Conservation (phyloP, 2,329 filamentous ascomycete genomes). For the Plectosphaerella plurivora region DNA sequence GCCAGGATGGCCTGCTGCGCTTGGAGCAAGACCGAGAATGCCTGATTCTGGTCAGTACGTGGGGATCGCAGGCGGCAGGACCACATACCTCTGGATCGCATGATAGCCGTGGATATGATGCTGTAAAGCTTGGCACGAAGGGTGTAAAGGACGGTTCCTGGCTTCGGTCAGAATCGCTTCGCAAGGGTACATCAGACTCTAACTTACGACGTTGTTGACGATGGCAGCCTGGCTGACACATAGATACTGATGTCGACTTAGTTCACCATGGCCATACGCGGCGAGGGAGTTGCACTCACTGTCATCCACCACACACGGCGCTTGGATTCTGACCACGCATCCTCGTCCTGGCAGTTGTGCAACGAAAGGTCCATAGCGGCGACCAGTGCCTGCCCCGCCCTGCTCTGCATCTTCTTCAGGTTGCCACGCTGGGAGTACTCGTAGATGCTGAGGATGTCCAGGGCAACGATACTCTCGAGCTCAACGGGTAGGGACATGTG, state of each 20-base stretch:
- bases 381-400: slow-evolving; percentile 42
- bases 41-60: slow-evolving; percentile 18
- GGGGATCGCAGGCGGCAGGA: not conserved
- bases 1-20: slow-evolving; percentile 42
- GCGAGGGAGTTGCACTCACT: slow-evolving; percentile 18
- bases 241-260: slow-evolving; percentile 30
- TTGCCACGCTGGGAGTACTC: slow-evolving; percentile 51
- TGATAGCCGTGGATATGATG: slow-evolving; percentile 33
- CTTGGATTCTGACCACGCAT: slow-evolving; percentile 38
- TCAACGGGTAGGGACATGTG: slow-evolving; percentile 39
- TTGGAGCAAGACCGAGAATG: slow-evolving; percentile 38
- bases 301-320: slow-evolving; percentile 51
- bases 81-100: slow-evolving; percentile 34
- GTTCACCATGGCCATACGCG: too few relatives aligned
- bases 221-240: slow-evolving; percentile 46
- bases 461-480: slow-evolving; percentile 41
- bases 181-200: not conserved
- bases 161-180: not conserved
- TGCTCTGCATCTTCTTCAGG: slow-evolving; percentile 44
- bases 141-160: slow-evolving; percentile 38
- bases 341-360: slow-evolving; percentile 32
- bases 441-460: slow-evolving; percentile 44
- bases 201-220: slow-evolving; percentile 41
- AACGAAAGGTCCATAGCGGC: slow-evolving; percentile 39
- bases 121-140: slow-evolving; percentile 38